Evolutionary conservation across 768 basidiomycete species (phyloP).

Genomic region (Suillus spraguei): DNA sequence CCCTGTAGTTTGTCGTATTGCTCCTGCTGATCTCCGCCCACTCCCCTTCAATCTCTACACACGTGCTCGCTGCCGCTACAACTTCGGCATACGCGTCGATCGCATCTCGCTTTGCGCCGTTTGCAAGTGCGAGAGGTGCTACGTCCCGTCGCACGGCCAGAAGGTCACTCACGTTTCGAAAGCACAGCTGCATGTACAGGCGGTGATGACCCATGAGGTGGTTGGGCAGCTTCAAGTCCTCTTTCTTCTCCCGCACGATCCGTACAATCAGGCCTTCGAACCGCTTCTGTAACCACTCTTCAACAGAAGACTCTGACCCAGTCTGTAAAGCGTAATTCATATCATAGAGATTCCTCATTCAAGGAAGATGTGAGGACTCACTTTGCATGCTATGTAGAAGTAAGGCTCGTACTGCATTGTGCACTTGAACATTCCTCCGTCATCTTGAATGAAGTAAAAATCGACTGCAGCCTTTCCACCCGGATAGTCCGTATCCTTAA

Average conservation of each 20-base stretch:
- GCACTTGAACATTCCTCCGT: conserved; percentile 94
- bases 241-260: conserved; percentile 81
- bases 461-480: conserved; percentile 91
- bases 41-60: conserved; percentile 70
- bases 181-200: conserved; percentile 85
- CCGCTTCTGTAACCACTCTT: conserved; percentile 94
- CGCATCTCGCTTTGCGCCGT: conserved; percentile 90
- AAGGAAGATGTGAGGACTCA: conserved; percentile 37
- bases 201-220: conserved; percentile 95
- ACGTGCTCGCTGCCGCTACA: conserved; percentile 70
- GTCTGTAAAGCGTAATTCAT: conserved; percentile 44
- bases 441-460: conserved; percentile 96
- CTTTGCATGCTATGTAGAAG: conserved; percentile 92
- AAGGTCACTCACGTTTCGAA: conserved; percentile 93
- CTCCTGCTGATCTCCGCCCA: conserved; percentile 51
- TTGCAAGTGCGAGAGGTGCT: conserved; percentile 85
- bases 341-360: background rate
- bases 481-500: conserved; percentile 85
- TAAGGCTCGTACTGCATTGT: conserved; percentile 95
- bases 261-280: conserved; percentile 87
- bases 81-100: conserved; percentile 99
- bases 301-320: conserved; percentile 86
- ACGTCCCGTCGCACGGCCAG: conserved; percentile 86
- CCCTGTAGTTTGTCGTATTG: conserved; percentile 44
- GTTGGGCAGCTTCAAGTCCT: conserved; percentile 94